Evolutionary conservation across 2,329 filamentous ascomycete genomes (phyloP), one percentile per base, ranked within the genome.

Genomic region (Pestalotiopsis fici): DNA sequence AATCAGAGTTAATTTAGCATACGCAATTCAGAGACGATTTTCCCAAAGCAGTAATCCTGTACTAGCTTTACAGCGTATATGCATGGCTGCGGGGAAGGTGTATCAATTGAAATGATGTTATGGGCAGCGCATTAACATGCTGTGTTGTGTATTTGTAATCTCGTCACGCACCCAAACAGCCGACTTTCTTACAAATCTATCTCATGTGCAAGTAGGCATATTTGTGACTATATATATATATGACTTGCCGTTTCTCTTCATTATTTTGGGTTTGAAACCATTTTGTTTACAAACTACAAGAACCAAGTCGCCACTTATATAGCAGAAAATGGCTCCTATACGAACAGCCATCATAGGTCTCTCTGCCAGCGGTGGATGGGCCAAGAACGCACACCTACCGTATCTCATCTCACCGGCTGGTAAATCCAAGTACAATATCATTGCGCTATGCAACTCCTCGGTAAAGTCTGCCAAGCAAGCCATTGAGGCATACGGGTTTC

Each of bases 281-380:
- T 23, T n/a, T 21, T n/a, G 9, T 18, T 15, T 13, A 47, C 39
- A 47, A 15, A 13, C 39, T 18, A 50, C 18, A 50, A 15, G 11
- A 18, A 47, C 11, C 11, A 11, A 35, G 7, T 6, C 31, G 15
- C 47, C 21, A 54, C 7, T 57, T n/a, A 56, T 56, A 56, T n/a
- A 56, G 25, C 9, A 3, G 39, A 43, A 43, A 43, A 83, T 86
- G 82, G 73, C 84, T 47, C 84, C 82, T 9, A 87, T 88, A 66
- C 83, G 84, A 63, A 77, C 85, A 23, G 88, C 83, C 57, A 79
- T 90, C 21, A 80, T 88, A 65, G 88, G 87, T 62, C 85, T 90
- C 63, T 88, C 86, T 1, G 76, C 83, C 65, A 78, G 79, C 3
- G 82, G 84, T 65, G 78, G 79, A 0, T 90, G 88, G 88, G 87